phyloP scores from a whole-genome alignment of 208 protist species.

The Trypanosoma boissoni region DNA sequence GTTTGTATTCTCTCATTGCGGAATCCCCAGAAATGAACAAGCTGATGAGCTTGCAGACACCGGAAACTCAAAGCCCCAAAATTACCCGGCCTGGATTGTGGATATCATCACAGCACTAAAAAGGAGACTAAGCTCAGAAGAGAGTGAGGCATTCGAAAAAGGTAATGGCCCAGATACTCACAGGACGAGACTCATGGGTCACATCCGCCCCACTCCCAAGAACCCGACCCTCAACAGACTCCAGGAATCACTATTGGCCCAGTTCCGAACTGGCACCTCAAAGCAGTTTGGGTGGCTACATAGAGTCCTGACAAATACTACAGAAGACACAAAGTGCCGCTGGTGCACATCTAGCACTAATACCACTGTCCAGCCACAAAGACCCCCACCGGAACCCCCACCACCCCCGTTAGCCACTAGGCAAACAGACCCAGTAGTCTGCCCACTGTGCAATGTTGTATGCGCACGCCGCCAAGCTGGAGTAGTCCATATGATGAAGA shows the following conservation, averaged over 20 bases:
- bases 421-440: no score
- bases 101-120: not conserved
- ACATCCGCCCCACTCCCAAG: not conserved
- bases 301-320: not conserved
- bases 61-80: not conserved
- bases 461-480: no score
- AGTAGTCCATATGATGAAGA: no score
- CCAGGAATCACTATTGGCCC: not conserved
- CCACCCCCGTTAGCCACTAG: no score
- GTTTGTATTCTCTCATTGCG: not conserved
- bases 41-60: not conserved
- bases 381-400: no score
- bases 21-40: not conserved
- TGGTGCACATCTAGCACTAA: no score
- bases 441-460: no score
- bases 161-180: not conserved
- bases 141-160: not conserved
- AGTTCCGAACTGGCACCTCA: not conserved
- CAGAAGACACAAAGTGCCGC: no score
- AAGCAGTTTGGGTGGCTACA: not conserved
- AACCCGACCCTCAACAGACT: not conserved
- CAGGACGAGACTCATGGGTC: not conserved
- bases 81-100: not conserved
- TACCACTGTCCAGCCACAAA: no score
- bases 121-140: not conserved